phyloP scores from a whole-genome alignment of 306 rosid species.

The Senna siamea region DNA sequence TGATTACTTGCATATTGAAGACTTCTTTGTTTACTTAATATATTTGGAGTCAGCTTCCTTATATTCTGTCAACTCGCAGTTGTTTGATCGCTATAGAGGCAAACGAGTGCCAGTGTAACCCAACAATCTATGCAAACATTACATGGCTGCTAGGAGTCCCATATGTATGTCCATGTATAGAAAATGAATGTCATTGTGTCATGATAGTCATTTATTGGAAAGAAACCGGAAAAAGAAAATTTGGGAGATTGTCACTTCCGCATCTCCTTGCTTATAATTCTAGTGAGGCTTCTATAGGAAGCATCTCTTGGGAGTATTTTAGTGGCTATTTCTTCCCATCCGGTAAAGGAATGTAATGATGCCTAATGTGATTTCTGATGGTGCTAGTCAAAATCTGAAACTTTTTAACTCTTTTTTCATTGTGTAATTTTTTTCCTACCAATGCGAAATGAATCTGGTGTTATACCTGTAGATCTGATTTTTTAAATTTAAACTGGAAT shows the following conservation, averaged over 20 bases:
- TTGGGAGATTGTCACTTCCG: conserved; percentile 28
- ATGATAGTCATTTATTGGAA: conserved; percentile 15
- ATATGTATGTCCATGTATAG: conserved; percentile 54
- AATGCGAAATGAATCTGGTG: not conserved
- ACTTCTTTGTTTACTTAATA: conserved; percentile 11
- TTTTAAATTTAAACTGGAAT: not conserved
- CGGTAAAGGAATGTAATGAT: not conserved
- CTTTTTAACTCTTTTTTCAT: not conserved
- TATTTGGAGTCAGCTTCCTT: conserved; percentile 15
- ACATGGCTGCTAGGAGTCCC: conserved; percentile 37
- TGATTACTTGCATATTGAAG: conserved; percentile 15
- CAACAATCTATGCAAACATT: conserved; percentile 28
- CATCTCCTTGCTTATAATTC: conserved; percentile 22
- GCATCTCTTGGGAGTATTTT: not conserved
- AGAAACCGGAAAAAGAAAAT: not conserved
- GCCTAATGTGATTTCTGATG: conserved; percentile 5
- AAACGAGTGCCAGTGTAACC: conserved; percentile 84
- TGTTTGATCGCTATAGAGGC: conserved; percentile 79
- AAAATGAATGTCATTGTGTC: conserved; percentile 35
- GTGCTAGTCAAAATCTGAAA: not conserved
- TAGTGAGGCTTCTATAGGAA: conserved; percentile 12
- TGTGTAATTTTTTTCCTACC: not conserved
- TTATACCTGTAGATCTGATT: not conserved
- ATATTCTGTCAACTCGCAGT: conserved; percentile 53
- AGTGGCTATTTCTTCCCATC: not conserved